Base-by-base conservation (phyloP, 768 basidiomycete genomes). In the Naganishia onofrii region DNA sequence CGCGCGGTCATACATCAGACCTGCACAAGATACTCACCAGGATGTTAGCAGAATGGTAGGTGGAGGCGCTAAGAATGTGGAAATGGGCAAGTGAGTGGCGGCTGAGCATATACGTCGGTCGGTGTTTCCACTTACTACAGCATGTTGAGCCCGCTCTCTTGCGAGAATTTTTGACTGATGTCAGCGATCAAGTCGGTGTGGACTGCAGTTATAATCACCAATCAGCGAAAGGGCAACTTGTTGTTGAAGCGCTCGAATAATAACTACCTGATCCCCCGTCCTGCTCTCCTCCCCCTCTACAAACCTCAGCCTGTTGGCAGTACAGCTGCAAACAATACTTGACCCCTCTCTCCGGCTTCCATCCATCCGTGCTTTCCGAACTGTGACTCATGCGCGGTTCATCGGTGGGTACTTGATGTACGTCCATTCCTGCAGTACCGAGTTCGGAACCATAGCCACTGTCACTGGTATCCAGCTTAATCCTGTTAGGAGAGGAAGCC, bases 21-120 rank as follows among this genome's bases (percentile, higher is more conserved):
- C 19, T 7, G n/a, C 12, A 17, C 48, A 15, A 23, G 21, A n/a
- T 21, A 70, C 64, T 48, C 21, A 71, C 70, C 46, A 71, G 34
- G 23, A 71, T 48, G 26, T 71, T 71, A 13, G 70, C 70, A 10
- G 70, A 71, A 42, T 66, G 70, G 32, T 66, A 67, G 12, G 70
- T 71, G 6, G 70, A 71, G 17, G 66, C 42, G 36, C 70, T 70
- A 44, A 26, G 48, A 51, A 26, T 2, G 48, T 51, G 12, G 7
- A 15, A 46, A 3, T 63, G 54, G n/a, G n/a, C n/a, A n/a, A 26
- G 15, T 36, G 36, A 63, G 15, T 15, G 38, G 60, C n/a, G 57
- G 15, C 15, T 56, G 23, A 21, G 34, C n/a, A 53, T 17, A 10
- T 53, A n/a, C n/a, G n/a, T 38, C 23, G 28, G n/a, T 26, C 10